Evolutionary conservation across 2,329 filamentous ascomycete genomes (phyloP), one percentile per base, ranked within the genome.

Genomic region (Rachicladosporium sp.): DNA sequence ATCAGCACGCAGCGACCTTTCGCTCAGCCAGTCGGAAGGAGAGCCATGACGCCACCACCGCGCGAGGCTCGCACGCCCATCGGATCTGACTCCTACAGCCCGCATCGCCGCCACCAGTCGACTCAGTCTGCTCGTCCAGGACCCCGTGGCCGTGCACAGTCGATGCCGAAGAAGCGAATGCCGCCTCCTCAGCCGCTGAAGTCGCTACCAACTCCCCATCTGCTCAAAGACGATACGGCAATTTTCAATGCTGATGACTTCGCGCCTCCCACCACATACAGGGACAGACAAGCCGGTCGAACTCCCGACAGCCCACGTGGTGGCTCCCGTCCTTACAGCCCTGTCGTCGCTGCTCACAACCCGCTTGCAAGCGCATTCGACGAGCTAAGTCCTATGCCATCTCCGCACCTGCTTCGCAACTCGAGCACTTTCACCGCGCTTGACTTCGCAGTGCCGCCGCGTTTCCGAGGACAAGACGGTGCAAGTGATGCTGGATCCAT

Each of bases 31-130:
- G 74, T 93, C 10, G 80, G 77, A 46, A 83, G 89, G 51, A 83
- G 89, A 54, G 89, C 89, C 38, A 95, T 96, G 89, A 96, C 89
- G 12, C 89, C 89, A 38, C 89, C 89, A 11, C 88, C 89, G 48
- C 71, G 73, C 40, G 76, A 73, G 43, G 74, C 76, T 37, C 68
- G 71, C 50, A 66, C 66, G 56, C 66, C 67, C 29, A 60, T 56
- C 36, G 61, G 65, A 40, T 15, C 31, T 12, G 19, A 21, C 11
- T 27, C 23, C 23, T 27, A 27, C 23, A 48, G 48, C 31, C 51
- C 50, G 66, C 69, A 40, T 50, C 57, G 36, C 19, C 55, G 61
- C 41, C 62, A 64, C n/a, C 76, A 75, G 36, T 67, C 46, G 4
- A 55, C 55, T n/a, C 45, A 50, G 45, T 55, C 55, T 34, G 51